Base-by-base conservation (phyloP, 164 flowering plant genomes). In the Cinnamomum micranthum region DNA sequence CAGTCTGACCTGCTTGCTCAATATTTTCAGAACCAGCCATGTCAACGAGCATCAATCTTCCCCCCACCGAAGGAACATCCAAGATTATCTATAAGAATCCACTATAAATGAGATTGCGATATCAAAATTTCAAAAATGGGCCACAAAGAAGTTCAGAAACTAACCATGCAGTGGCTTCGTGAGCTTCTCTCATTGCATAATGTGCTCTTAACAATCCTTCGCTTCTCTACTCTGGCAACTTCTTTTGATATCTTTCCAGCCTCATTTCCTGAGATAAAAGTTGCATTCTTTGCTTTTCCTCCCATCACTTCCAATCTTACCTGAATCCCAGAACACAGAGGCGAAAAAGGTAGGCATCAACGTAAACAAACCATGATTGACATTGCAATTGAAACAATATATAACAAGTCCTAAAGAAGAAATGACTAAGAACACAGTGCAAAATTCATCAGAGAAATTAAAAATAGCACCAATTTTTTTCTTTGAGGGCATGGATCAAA, bases 21-120 rank as follows among this genome's bases (percentile, higher is more conserved):
- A 95, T 95, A 72, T 95, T 95, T 77, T 95, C 99, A 35, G 99
- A 93, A 41, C 99, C 99, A 1, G 99, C 99, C 99, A 95, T 95
- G 82, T 95, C 99, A 6, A 95, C 99, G 67, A 95, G 98, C 98
- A 95, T 92, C 68, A 95, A 81, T 52, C 94, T 79, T 74, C 99
- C 99, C 68, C 99, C 99, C 28, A 92, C 97, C 0, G 89, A 84
- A 20, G 99, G 99, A 31, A 91, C 98, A 78, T 95, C 99, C 72
- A 95, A 84, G 69, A 92, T 95, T 76, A 95, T 89, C 99, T 95
- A 80, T 72, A 47, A 23, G 58, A 15, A 23, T 15, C 20, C 13
- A 52, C 65, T 6, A 64, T 12, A 33, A 28, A 52, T 17, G 22
- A 71, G 55, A 71, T 55, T 71, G 52, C 63, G 6, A 7, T 59